Conservation (phyloP, 768 basidiomycete species). For the Hortiboletus flavorubellus region DNA sequence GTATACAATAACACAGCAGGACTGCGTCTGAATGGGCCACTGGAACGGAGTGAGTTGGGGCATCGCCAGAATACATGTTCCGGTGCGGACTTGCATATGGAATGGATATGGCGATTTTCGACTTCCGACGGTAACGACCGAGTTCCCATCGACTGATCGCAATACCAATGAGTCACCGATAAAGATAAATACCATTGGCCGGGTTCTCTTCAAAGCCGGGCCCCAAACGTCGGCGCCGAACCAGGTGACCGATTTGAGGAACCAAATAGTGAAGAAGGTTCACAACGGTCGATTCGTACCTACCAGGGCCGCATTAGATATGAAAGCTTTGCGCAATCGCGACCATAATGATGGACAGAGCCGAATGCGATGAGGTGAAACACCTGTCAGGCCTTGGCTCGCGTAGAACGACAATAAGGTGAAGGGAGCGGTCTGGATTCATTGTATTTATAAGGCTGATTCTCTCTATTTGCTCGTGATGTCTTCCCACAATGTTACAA, state of each 20-base stretch:
- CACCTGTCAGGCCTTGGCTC: too few relatives aligned
- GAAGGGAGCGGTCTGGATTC: too few relatives aligned
- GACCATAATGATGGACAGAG: neutral
- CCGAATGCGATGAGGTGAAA: too few relatives aligned
- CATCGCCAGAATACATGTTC: constrained; percentile 10
- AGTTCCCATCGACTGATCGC: neutral
- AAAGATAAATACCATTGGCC: neutral
- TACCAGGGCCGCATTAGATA: neutral
- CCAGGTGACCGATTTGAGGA: constrained; percentile 3
- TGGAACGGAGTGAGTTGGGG: neutral
- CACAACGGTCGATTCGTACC: neutral
- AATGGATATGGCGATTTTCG: constrained; percentile 10
- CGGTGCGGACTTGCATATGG: constrained; percentile 2
- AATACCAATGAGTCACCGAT: neutral
- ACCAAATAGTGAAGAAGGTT: neutral
- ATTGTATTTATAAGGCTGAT: too few relatives aligned
- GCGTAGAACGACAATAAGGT: too few relatives aligned
- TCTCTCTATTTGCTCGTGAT: too few relatives aligned
- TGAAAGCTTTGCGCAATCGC: neutral
- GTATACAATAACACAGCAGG: constrained; percentile 11
- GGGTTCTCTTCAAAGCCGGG: neutral
- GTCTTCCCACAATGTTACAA: too few relatives aligned
- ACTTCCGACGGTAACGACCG: constrained; percentile 1
- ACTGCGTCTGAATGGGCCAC: constrained; percentile 4
- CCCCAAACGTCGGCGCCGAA: constrained; percentile 4